Conservation (phyloP, 106 monocot species). For the Cymbidium sinense region DNA sequence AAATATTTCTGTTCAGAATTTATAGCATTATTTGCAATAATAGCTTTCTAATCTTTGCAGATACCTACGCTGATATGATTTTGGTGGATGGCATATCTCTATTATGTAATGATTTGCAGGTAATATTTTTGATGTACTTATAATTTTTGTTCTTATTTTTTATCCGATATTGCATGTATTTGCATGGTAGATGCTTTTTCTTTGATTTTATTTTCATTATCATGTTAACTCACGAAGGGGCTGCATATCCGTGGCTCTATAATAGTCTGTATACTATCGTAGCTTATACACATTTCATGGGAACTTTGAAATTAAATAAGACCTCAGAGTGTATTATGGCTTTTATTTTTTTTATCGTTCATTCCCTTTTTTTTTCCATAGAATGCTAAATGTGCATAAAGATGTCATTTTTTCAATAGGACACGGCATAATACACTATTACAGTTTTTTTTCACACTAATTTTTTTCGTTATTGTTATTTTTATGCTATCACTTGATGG, state of each 20-base stretch:
- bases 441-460: background rate
- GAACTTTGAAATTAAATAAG: background rate
- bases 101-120: constrained; percentile 95
- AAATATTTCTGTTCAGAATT: background rate
- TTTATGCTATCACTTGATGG: background rate
- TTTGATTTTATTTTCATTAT: background rate
- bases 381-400: background rate
- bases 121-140: constrained; percentile 13
- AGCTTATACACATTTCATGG: background rate
- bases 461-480: background rate
- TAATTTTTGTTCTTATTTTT: background rate
- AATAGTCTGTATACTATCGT: background rate
- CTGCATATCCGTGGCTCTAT: background rate
- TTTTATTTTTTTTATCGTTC: background rate
- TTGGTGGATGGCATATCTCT: constrained; percentile 82
- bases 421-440: background rate
- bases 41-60: constrained; percentile 32
- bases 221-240: background rate
- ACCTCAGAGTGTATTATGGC: background rate
- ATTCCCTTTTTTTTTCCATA: background rate
- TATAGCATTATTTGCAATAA: background rate
- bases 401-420: background rate
- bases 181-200: background rate
- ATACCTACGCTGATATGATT: constrained; percentile 89
- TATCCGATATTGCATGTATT: background rate